Percentiles rank a stretch among this genome's conserved stretches.
These are phyloP conservation scores for Pichia manshurica DNA, from an alignment of 805 yeast genomes.

Conservation along the genomic window DNA sequence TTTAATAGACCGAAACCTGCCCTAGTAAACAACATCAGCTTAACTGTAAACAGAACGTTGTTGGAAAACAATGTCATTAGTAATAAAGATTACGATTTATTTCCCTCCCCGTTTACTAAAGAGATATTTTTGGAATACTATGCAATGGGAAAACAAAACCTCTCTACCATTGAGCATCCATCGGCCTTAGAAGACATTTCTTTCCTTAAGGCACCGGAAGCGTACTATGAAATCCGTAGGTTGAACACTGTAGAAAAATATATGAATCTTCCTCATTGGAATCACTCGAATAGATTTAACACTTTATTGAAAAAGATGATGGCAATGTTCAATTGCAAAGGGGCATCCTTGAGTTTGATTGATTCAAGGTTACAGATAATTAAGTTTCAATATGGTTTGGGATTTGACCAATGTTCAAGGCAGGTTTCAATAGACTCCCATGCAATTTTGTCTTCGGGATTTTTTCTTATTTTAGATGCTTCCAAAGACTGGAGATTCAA, in stretches of 20 bases:
- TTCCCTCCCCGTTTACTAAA: constrained; percentile 37
- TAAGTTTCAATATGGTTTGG: constrained; percentile 44
- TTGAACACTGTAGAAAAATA: constrained; percentile 39
- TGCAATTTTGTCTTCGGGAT: constrained; percentile 52
- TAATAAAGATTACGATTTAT: not conserved
- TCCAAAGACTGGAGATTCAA: constrained; percentile 64
- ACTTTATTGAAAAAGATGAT: constrained; percentile 34
- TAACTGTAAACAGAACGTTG: not conserved
- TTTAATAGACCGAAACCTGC: not conserved
- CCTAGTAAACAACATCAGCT: not conserved
- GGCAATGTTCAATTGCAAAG: constrained; percentile 39
- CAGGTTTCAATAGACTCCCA: constrained; percentile 62
- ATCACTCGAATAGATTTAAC: constrained; percentile 34
- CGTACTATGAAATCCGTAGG: constrained; percentile 44
- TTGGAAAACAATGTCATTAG: not conserved
- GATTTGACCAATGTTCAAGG: constrained; percentile 47
- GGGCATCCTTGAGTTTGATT: constrained; percentile 56
- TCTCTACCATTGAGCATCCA: constrained; percentile 53
- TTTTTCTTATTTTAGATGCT: constrained; percentile 54
- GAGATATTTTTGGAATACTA: constrained; percentile 54
- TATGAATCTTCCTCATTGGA: constrained; percentile 45
- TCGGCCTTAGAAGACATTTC: constrained; percentile 41
- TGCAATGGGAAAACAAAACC: constrained; percentile 50
- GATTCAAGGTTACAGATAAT: constrained; percentile 43
- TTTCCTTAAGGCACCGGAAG: constrained; percentile 55